These are phyloP conservation scores for Royoungia palumana DNA, from an alignment of 768 basidiomycete genomes.

Conservation along the genomic window DNA sequence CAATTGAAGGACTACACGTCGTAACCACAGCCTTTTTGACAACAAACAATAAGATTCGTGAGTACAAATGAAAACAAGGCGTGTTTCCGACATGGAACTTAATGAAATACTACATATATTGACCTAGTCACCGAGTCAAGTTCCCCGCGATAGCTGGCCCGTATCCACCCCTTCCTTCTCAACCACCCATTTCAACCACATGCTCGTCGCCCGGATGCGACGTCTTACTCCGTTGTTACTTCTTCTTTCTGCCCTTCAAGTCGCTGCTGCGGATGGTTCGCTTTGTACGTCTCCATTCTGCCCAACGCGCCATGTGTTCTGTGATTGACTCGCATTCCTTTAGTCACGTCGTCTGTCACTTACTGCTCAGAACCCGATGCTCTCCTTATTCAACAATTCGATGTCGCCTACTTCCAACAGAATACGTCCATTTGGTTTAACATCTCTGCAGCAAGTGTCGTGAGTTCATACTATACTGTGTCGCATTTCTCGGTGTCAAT, in stretches of 20 bases:
- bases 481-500: constrained; percentile 3
- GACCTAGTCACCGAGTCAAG: constrained; percentile 6
- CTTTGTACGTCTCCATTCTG: constrained; percentile 50
- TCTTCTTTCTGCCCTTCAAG: constrained; percentile 37
- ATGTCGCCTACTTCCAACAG: constrained; percentile 63
- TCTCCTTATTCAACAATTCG: constrained; percentile 75
- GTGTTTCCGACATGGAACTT: constrained; percentile 27
- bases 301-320: not conserved
- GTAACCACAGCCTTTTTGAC: constrained; percentile 23
- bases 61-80: constrained; percentile 33
- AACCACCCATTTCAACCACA: constrained; percentile 29
- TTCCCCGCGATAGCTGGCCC: constrained; percentile 28
- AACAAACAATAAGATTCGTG: constrained; percentile 33
- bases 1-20: constrained; percentile 15
- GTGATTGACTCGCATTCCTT: constrained; percentile 4
- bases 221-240: constrained; percentile 42
- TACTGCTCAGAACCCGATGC: constrained; percentile 81
- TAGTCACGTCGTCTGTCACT: constrained; percentile 85
- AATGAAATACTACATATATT: constrained; percentile 23
- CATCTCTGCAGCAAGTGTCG: constrained; percentile 82
- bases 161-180: constrained; percentile 17
- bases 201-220: constrained; percentile 82
- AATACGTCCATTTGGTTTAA: constrained; percentile 81
- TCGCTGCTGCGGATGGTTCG: constrained; percentile 49
- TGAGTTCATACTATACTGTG: constrained; percentile 38